A percentile compares a stretch with the other conserved stretches of the same genome.
Conservation (phyloP, 805 yeast genomes). For the Torulaspora franciscae region DNA sequence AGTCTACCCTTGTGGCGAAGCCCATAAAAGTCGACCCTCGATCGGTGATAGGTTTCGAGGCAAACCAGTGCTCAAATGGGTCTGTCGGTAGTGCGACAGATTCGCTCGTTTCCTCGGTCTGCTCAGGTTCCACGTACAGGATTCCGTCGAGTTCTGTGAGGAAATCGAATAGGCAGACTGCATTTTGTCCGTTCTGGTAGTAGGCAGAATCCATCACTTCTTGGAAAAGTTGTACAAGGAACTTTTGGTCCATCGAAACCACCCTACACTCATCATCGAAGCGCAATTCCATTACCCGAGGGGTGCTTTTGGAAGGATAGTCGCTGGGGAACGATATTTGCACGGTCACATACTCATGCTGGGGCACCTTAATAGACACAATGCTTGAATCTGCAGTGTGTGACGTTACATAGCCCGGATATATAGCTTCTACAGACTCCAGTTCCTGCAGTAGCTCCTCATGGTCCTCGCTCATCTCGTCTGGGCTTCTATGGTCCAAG, state of each 20-base stretch:
- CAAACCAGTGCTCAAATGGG: slow-evolving; percentile 66
- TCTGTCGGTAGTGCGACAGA: slow-evolving; percentile 29
- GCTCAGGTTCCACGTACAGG: slow-evolving; percentile 36
- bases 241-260: slow-evolving; percentile 41
- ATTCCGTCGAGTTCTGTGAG: slow-evolving; percentile 60
- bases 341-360: slow-evolving; percentile 54
- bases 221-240: slow-evolving; percentile 44
- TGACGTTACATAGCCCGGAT: slow-evolving; percentile 53
- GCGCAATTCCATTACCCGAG: slow-evolving; percentile 56
- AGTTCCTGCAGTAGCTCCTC: slow-evolving; percentile 48
- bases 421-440: slow-evolving; percentile 81
- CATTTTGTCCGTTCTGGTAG: slow-evolving; percentile 41
- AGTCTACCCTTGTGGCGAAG: slow-evolving; percentile 55
- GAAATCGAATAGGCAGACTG: slow-evolving; percentile 77
- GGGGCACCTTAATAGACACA: slow-evolving; percentile 50
- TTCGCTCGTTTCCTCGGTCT: slow-evolving; percentile 24
- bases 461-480: slow-evolving; percentile 15
- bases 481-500: not conserved
- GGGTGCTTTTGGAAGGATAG: slow-evolving; percentile 62
- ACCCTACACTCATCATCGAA: slow-evolving; percentile 26
- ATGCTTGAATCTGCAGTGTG: slow-evolving; percentile 36
- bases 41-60: slow-evolving; percentile 74
- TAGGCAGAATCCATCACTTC: slow-evolving; percentile 53
- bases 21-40: slow-evolving; percentile 84
- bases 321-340: slow-evolving; percentile 64